Evolutionary conservation across 768 basidiomycete genomes (phyloP).

Genomic region (Trametes maxima): DNA sequence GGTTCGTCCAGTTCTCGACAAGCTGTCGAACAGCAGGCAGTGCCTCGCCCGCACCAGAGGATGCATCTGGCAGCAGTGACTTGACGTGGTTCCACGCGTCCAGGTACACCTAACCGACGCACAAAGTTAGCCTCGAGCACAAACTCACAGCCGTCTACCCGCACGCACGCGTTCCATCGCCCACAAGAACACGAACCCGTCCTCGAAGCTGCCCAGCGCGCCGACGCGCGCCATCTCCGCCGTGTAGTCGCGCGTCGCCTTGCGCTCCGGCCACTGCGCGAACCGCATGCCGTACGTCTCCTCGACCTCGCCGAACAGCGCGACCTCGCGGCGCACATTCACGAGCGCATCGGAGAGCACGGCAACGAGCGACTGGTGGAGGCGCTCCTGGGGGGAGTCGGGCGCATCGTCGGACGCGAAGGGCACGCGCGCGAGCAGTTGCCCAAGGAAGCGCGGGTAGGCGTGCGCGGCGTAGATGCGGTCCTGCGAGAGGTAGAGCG

Average conservation of each 20-base stretch:
- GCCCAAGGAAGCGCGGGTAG: constrained; percentile 72
- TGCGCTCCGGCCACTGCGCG: constrained; percentile 52
- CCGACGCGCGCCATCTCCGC: constrained; percentile 67
- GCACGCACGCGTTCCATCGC: constrained; percentile 70
- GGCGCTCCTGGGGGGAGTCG: constrained; percentile 37
- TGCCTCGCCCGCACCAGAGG: constrained; percentile 1
- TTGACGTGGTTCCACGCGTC: constrained; percentile 64
- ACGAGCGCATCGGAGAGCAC: constrained; percentile 54
- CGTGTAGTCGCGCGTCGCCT: constrained; percentile 68
- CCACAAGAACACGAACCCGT: constrained; percentile 75
- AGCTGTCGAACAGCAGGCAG: constrained; percentile 46
- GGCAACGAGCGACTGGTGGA: constrained; percentile 45
- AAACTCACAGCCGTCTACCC: not conserved
- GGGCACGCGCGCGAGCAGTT: constrained; percentile 63
- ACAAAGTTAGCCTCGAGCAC: not conserved
- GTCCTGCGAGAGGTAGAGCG: constrained; percentile 72
- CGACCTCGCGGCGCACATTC: constrained; percentile 59
- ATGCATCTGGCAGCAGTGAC: constrained; percentile 13
- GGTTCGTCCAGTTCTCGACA: constrained; percentile 62
- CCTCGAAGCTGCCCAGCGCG: constrained; percentile 49
- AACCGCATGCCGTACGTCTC: constrained; percentile 47
- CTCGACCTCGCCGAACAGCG: constrained; percentile 61
- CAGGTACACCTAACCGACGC: constrained; percentile 58
- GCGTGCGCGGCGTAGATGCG: constrained; percentile 74
- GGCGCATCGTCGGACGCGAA: constrained; percentile 40